Evolutionary conservation across 2,329 filamentous ascomycete genomes (phyloP).

Genomic region (Tolypocladium cylindrosporum): DNA sequence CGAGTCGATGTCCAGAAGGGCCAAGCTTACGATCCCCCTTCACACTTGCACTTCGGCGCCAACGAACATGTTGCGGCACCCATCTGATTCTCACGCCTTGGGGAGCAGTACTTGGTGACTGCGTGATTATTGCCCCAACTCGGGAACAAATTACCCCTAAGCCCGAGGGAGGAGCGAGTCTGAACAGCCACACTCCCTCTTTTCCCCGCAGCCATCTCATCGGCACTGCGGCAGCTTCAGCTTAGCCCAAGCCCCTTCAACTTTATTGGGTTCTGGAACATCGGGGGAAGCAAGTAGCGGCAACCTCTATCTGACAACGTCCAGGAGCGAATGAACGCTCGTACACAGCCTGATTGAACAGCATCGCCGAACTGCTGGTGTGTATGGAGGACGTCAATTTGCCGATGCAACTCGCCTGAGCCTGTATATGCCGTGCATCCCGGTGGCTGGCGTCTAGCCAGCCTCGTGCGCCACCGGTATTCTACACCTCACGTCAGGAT

Average conservation of each 20-base stretch:
- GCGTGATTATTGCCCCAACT: background rate
- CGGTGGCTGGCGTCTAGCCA: background rate
- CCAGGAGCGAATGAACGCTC: background rate
- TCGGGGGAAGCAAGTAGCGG: background rate
- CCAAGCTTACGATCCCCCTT: background rate
- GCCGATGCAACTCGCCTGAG: background rate
- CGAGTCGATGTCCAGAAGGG: background rate
- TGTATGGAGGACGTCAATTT: background rate
- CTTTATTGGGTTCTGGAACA: background rate
- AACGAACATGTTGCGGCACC: too few species aligned
- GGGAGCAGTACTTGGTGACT: too few species aligned
- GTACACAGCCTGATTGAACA: background rate
- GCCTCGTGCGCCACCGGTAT: background rate
- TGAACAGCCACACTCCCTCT: background rate
- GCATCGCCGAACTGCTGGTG: background rate
- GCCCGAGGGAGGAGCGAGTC: background rate
- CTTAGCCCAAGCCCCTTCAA: background rate
- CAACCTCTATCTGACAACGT: background rate
- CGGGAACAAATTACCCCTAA: background rate
- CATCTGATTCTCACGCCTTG: too few species aligned
- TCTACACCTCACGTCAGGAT: background rate
- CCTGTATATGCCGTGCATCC: background rate
- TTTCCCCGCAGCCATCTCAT: background rate
- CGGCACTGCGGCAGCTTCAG: background rate
- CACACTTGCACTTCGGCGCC: background rate